phyloP scores from a whole-genome alignment of 345 rosid species.

The Salix viminalis region DNA sequence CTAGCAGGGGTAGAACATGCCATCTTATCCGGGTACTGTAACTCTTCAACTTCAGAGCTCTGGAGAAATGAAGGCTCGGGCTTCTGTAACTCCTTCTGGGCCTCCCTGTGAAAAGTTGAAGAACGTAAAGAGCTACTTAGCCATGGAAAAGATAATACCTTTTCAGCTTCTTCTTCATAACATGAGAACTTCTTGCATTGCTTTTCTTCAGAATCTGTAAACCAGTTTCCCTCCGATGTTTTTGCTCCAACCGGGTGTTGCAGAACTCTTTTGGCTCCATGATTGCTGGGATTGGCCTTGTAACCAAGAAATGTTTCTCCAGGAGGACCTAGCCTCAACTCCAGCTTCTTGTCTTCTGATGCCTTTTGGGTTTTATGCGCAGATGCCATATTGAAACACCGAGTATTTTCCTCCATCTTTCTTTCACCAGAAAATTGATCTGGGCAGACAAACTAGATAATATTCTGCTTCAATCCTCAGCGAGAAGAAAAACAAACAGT shows the following conservation, averaged over 20 bases:
- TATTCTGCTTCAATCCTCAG: neutral
- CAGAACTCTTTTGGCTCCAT: conserved; percentile 32
- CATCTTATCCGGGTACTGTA: conserved; percentile 15
- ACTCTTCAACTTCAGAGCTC: conserved; percentile 16
- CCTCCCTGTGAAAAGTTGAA: neutral
- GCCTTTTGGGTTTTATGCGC: neutral
- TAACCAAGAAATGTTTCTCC: conserved; percentile 19
- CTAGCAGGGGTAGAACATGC: conserved; percentile 13
- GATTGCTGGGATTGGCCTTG: neutral
- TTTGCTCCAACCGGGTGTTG: conserved; percentile 5
- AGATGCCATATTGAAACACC: neutral
- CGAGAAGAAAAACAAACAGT: neutral
- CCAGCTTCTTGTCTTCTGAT: conserved; percentile 34
- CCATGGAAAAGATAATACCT: conserved; percentile 1
- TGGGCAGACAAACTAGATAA: neutral
- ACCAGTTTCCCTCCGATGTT: neutral
- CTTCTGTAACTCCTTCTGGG: neutral
- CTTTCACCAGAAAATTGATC: neutral
- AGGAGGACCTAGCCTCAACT: conserved; percentile 44
- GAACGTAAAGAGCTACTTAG: neutral
- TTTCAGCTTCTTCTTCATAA: neutral
- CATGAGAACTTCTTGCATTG: conserved; percentile 1
- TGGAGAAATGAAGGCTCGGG: neutral
- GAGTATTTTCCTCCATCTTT: conserved; percentile 21
- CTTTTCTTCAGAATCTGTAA: neutral